Base-by-base conservation (phyloP, 805 yeast species). In the Schwanniomyces yamadae region DNA sequence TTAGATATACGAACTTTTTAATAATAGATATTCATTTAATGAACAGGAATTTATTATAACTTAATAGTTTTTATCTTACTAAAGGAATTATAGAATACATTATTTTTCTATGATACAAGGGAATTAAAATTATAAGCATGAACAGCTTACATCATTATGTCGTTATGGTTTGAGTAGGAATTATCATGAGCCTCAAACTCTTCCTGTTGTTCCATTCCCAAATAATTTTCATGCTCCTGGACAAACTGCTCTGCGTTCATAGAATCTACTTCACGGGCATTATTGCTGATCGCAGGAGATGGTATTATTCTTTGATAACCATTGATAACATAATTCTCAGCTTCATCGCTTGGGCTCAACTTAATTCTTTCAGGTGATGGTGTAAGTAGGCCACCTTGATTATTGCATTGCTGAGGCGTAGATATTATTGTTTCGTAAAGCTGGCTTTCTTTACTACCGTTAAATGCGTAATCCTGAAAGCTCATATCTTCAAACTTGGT, bases 401-500 rank as follows among this genome's bases (percentile, higher is more conserved):
- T 40, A 20, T 33, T 34, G 19, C 50, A 33, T 10, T 58, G 50
- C 32, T 49, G 59, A 11, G 62, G 61, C 2, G 63, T 54, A 9
- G 50, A 46, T 11, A 61, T 61, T 20, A 45, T 44, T 40, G 25
- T 30, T 19, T 36, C 31, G 24, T 31, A 32, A 6, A 30, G 28
- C 18, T 20, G 32, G 21, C 31, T 39, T 17, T 31, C 28, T 14
- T 23, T 21, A 24, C 26, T 16, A 14, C 34, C 25, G 16, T 28
- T 33, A 23, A 36, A 47, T 14, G 40, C 40, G 37, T 53, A 52
- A 32, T 59, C 63, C 22, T 43, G 53, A 36, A 59, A 59, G 12
- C 48, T 37, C 42, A 46, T 52, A 46, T 74, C 72, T 50, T 78
- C 82, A 37, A 78, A 69, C 27, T 66, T 62, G 33, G 77, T 67